Base-by-base conservation (phyloP, 2,329 filamentous ascomycete genomes). In the Penicillium sp. region DNA sequence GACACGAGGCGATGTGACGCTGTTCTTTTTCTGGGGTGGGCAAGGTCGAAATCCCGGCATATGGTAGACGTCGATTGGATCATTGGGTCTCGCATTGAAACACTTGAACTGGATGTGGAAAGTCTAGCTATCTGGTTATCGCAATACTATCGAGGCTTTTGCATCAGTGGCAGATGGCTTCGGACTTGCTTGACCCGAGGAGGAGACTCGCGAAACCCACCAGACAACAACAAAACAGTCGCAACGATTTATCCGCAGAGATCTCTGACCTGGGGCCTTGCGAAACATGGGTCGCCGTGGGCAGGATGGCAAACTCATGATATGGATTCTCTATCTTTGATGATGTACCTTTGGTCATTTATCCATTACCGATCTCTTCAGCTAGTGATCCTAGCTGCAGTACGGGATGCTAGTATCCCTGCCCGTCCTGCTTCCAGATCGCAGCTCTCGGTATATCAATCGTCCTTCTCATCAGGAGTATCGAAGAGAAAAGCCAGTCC, bases 1-100 rank as follows among this genome's bases (percentile, higher is more conserved):
- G 69, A 65, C 69, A 69, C 62, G 67, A 73, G 68, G 63, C 72
- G 70, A 75, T 75, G 71, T 67, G 72, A 75, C 73, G 70, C 68
- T 75, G 68, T 60, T 63, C 57, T 52, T 65, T 55, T 66, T 54
- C 55, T 52, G 62, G 58, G 60, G 58, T 54, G 40, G 63, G 62
- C 58, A 55, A 61, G 46, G 58, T 64, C 46, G 52, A 52, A 59
- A 61, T 53, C 62, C 52, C 62, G 58, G 53, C 35, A 55, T 33
- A 22, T 33, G 52, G 25, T 14, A 42, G 38, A 45, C 37, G 38
- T 28, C 45, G 26, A 48, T 48, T 48, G 45, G 45, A 48, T 48
- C 25, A 53, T 26, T 53, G 35, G 22, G 25, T 53, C 35, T 26
- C 51, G 25, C 33, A 25, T 53, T 25, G 35, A 40, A 26, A 53